These are phyloP conservation scores for Neurospora tetraspora DNA, from an alignment of 495 filamentous ascomycete species.

Conservation along the genomic window DNA sequence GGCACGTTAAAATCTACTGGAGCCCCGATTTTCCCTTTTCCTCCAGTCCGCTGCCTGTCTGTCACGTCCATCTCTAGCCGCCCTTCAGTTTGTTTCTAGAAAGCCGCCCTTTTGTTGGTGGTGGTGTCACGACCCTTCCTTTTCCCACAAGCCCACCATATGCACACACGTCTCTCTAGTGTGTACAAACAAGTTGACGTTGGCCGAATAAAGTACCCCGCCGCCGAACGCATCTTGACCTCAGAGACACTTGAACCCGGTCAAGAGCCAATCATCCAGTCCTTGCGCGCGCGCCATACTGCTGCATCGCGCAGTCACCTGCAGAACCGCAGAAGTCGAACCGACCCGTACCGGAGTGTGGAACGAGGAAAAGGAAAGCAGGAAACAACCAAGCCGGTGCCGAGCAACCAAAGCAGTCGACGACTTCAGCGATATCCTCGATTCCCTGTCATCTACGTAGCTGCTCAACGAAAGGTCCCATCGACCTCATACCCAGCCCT, in stretches of 20 bases:
- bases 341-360: background rate
- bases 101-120: background rate
- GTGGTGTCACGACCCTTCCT: constrained; percentile 2
- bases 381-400: background rate
- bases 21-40: constrained; percentile 13
- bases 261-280: background rate
- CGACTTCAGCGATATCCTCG: background rate
- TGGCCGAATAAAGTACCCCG: background rate
- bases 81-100: constrained; percentile 1
- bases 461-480: background rate
- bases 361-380: background rate
- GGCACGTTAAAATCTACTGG: constrained; percentile 9
- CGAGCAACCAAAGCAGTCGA: background rate
- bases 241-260: background rate
- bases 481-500: background rate
- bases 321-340: background rate
- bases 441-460: background rate
- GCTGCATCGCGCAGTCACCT: background rate
- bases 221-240: background rate
- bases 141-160: background rate
- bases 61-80: constrained; percentile 4
- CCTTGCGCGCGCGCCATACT: background rate
- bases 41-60: background rate
- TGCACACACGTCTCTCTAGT: background rate
- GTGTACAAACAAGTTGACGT: background rate